Conservation (phyloP, 352 stramenopile species). For the Pythium oligandrum region DNA sequence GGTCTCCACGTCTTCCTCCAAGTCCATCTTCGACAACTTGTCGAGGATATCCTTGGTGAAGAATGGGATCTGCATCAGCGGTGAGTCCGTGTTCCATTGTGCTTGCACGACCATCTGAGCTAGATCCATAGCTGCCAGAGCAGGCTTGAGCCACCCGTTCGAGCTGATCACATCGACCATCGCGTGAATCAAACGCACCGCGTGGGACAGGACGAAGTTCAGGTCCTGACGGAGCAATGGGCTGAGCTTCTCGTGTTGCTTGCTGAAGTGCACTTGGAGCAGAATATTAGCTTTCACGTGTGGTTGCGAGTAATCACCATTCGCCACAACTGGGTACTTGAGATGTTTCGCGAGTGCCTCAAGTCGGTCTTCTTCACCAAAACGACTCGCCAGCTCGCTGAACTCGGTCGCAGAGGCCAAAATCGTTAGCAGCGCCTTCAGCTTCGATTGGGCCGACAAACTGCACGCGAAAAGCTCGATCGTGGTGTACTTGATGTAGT, state of each 20-base stretch:
- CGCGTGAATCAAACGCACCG: constrained; percentile 93
- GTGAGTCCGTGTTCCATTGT: constrained; percentile 97
- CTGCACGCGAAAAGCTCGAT: constrained; percentile 99
- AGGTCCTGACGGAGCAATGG: constrained; percentile 92
- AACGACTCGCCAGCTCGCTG: constrained; percentile 90
- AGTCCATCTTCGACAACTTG: constrained; percentile 43
- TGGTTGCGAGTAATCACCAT: constrained; percentile 88
- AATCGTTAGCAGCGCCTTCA: constrained; percentile 96
- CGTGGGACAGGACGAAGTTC: constrained; percentile 87
- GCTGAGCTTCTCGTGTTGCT: constrained; percentile 87
- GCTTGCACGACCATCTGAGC: constrained; percentile 99
- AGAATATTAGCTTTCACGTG: constrained; percentile 97
- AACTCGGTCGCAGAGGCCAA: constrained; percentile 96
- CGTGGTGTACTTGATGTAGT: constrained; percentile 99
- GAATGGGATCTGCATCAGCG: constrained; percentile 95
- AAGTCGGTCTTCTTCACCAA: constrained; percentile 92
- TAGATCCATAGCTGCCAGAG: constrained; percentile 98
- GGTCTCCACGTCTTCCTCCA: constrained; percentile 75
- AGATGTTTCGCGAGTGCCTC: constrained; percentile 93
- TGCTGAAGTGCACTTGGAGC: constrained; percentile 96
- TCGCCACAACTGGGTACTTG: constrained; percentile 87
- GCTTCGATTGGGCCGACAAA: constrained; percentile 96
- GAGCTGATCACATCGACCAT: constrained; percentile 99
- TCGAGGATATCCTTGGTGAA: constrained; percentile 90
- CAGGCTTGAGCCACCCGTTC: constrained; percentile 98